Percentiles rank a stretch among this genome's conserved stretches.
These are phyloP conservation scores for Populus trichocarpa DNA, from an alignment of 441 rosid genomes.

Conservation along the genomic window DNA sequence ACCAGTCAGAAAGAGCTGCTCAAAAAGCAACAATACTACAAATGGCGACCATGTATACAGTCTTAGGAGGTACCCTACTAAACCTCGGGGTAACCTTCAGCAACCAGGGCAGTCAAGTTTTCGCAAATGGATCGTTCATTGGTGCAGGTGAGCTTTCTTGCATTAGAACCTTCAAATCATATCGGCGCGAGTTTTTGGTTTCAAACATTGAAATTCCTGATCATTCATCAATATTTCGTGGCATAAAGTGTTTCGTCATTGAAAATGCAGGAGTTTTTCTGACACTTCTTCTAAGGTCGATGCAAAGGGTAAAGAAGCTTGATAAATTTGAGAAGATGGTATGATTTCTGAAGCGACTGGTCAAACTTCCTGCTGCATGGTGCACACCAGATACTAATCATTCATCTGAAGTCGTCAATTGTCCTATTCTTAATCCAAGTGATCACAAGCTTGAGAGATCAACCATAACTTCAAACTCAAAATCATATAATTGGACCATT, in stretches of 20 bases:
- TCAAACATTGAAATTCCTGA: neutral
- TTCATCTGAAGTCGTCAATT: neutral
- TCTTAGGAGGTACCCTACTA: slow-evolving; percentile 77
- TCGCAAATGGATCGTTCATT: slow-evolving; percentile 76
- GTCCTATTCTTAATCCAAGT: neutral
- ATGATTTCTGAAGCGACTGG: slow-evolving; percentile 22
- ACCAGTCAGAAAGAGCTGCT: slow-evolving; percentile 93
- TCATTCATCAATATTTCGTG: neutral
- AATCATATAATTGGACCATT: too few relatives aligned
- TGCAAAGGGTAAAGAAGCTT: slow-evolving; percentile 73
- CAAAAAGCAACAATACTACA: slow-evolving; percentile 77
- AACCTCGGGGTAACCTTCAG: slow-evolving; percentile 72
- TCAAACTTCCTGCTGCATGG: neutral
- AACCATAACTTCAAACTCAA: too few relatives aligned
- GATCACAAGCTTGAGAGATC: too few relatives aligned
- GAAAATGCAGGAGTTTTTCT: slow-evolving; percentile 66
- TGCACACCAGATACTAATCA: neutral
- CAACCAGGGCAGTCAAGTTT: slow-evolving; percentile 56
- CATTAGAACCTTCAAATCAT: neutral
- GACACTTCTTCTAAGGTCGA: slow-evolving; percentile 54
- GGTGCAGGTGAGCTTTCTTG: slow-evolving; percentile 59
- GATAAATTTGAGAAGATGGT: slow-evolving; percentile 96
- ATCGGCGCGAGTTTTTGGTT: neutral
- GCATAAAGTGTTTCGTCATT: neutral
- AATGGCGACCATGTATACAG: slow-evolving; percentile 89